Evolutionary conservation across 768 basidiomycete genomes (phyloP).

Genomic region (Boletus eberwhitei): DNA sequence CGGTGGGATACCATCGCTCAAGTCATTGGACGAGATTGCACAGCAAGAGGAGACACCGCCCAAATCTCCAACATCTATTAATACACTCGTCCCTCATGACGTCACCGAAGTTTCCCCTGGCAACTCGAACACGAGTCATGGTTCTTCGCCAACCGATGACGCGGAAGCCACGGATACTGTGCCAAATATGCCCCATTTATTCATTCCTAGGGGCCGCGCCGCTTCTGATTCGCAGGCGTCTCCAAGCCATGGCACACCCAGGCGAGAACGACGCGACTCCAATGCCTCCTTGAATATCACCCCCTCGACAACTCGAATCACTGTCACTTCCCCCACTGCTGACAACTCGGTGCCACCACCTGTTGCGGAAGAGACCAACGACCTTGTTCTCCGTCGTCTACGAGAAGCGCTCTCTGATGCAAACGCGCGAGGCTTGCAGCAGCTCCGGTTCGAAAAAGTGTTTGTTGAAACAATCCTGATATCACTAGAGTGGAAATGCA

Average conservation of each 20-base stretch:
- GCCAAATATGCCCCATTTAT: constrained; percentile 11
- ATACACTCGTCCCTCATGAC: constrained; percentile 13
- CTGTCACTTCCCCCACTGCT: constrained; percentile 42
- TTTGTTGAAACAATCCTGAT: constrained; percentile 69
- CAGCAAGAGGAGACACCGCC: constrained; percentile 37
- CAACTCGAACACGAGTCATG: neutral
- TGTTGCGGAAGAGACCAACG: constrained; percentile 35
- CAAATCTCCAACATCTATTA: constrained; percentile 22
- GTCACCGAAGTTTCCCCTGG: neutral
- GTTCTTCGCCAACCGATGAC: neutral
- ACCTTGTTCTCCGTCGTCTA: constrained; percentile 48
- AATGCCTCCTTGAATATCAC: constrained; percentile 20
- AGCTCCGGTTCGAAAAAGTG: constrained; percentile 67
- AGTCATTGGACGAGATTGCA: constrained; percentile 46
- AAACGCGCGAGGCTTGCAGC: constrained; percentile 53
- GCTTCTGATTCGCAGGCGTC: constrained; percentile 33
- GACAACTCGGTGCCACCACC: constrained; percentile 26
- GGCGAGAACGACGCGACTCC: constrained; percentile 26
- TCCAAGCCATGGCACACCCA: constrained; percentile 1
- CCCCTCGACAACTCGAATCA: constrained; percentile 36
- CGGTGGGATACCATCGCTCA: constrained; percentile 46
- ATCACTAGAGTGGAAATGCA: constrained; percentile 61
- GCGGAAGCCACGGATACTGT: constrained; percentile 13
- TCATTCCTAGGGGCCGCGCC: constrained; percentile 21
- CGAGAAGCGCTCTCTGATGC: constrained; percentile 63